Evolutionary conservation across 2,329 filamentous ascomycete genomes (phyloP).

Genomic region (Talaromyces amestolkiae): DNA sequence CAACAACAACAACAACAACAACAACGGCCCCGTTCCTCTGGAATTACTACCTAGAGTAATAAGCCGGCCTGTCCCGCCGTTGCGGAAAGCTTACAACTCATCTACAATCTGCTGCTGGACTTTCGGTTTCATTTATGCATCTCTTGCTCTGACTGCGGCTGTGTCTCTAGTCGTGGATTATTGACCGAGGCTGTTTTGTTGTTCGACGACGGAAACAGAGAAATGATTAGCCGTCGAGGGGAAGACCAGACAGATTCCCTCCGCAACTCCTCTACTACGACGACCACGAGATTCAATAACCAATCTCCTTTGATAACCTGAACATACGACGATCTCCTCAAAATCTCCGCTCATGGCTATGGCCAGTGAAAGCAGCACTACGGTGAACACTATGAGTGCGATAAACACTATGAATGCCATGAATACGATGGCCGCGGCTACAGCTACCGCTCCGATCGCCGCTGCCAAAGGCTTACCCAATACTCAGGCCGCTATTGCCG

Average conservation of each 20-base stretch:
- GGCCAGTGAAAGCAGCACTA: slow-evolving; percentile 40
- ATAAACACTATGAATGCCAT: slow-evolving; percentile 32
- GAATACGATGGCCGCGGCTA: slow-evolving; percentile 31
- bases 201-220: slow-evolving; percentile 34
- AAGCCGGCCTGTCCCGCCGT: background rate
- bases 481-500: slow-evolving; percentile 59
- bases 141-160: slow-evolving; percentile 23
- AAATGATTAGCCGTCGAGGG: slow-evolving; percentile 46
- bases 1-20: background rate
- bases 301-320: slow-evolving; percentile 7
- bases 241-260: slow-evolving; percentile 41
- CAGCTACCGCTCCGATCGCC: slow-evolving; percentile 40
- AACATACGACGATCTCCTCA: slow-evolving; percentile 30
- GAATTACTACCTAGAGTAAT: background rate
- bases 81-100: background rate
- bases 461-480: slow-evolving; percentile 43
- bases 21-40: background rate
- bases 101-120: background rate
- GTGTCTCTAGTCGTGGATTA: slow-evolving; percentile 12
- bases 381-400: slow-evolving; percentile 27
- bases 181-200: slow-evolving; percentile 13
- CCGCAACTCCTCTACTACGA: slow-evolving; percentile 38
- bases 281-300: slow-evolving; percentile 5
- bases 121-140: slow-evolving; percentile 13
- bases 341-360: slow-evolving; percentile 34